Evolutionary conservation across 192 early-diverging fungal genomes (phyloP), one percentile per base, ranked within the genome.

Genomic region (Spinellus fusiger): DNA sequence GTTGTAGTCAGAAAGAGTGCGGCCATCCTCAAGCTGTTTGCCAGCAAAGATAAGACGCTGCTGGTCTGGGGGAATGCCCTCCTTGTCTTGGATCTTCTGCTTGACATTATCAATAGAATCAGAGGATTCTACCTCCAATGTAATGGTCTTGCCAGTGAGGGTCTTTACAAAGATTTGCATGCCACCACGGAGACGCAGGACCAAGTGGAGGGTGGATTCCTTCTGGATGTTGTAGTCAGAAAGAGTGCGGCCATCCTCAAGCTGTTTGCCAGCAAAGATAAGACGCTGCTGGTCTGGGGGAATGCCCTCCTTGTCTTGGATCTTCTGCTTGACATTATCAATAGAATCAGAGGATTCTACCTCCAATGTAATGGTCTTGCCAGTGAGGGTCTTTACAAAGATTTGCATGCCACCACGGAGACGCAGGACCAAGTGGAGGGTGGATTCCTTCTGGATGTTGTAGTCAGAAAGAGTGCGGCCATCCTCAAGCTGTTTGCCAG

Each of bases 121-220:
- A 15, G 77, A 80, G 28, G 84, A 87, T 77, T 88, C 86, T 22
- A 91, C 87, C 73, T 91, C 94, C 32, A 96, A 78, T 66, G 94
- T 96, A 76, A 96, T 93, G 73, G 93, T 96, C 85, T 95, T 96
- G 62, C 94, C 94, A 38, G 94, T 96, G 16, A 96, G 80, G 31
- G 91, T 89, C 83, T 93, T 89, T 48, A 89, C 87, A 44, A 88
- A 86, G 49, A 87, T 83, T 48, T 84, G 78, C 78, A 81, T 85
- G 38, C 85, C 85, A 74, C 84, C 86, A 68, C 85, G 83, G 48
- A 88, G 73, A 54, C 80, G 77, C 22, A 85, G 70, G 12, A 84
- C 75, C 28, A 86, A 34, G 56, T 86, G 78, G 7, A 85, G 69
- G 10, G 80, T 85, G 18, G 83, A 84, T 56, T 80, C 78, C 63